A percentile compares a stretch with the other conserved stretches of the same genome.
These are phyloP conservation scores for Linum trigynum DNA, from an alignment of 345 rosid genomes.

Conservation along the genomic window DNA sequence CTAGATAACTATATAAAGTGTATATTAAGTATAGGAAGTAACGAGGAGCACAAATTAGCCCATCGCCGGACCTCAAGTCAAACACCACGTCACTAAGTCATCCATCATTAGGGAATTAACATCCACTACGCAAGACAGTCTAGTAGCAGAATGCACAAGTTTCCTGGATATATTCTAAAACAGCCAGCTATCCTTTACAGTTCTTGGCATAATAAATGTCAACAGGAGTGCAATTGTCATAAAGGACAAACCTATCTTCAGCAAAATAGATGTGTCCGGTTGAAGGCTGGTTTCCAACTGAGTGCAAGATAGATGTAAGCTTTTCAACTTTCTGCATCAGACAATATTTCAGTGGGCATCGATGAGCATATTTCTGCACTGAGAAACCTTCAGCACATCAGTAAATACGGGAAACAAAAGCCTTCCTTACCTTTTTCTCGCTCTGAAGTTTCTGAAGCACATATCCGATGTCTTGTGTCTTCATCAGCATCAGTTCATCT, in stretches of 20 bases:
- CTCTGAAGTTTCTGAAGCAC: conserved; percentile 72
- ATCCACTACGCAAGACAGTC: too few relatives aligned
- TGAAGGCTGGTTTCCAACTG: conserved; percentile 36
- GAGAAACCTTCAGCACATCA: not conserved
- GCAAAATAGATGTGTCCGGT: conserved; percentile 59
- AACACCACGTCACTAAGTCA: not conserved
- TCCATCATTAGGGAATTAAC: not conserved
- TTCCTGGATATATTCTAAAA: too few relatives aligned
- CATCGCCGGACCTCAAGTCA: not conserved
- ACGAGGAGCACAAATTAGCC: not conserved
- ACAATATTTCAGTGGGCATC: not conserved
- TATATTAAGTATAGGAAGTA: not conserved
- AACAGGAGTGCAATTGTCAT: not conserved
- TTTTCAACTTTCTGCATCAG: conserved; percentile 73
- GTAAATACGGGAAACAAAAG: too few relatives aligned
- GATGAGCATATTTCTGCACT: not conserved
- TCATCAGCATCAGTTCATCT: conserved; percentile 81
- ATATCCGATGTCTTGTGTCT: conserved; percentile 87
- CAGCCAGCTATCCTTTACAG: too few relatives aligned
- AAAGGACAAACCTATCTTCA: conserved; percentile 63
- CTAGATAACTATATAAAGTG: not conserved
- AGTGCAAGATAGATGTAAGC: conserved; percentile 52
- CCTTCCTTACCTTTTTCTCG: conserved; percentile 51
- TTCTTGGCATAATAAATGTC: too few relatives aligned
- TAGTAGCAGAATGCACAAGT: too few relatives aligned